Evolutionary conservation across 2,329 filamentous ascomycete genomes (phyloP).

Genomic region (Colletotrichum shisoi): DNA sequence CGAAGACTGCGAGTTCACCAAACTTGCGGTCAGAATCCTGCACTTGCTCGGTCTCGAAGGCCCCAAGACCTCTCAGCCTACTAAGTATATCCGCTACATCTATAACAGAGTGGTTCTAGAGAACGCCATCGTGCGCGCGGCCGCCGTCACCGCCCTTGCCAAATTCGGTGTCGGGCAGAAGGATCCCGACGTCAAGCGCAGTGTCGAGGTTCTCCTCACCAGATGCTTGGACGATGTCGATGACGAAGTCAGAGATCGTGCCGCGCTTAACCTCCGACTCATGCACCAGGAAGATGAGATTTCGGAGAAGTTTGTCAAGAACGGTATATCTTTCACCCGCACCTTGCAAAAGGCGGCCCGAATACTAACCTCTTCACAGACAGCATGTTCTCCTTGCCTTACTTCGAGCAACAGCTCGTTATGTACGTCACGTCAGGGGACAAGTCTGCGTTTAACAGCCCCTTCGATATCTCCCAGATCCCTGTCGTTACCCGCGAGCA

Average conservation of each 20-base stretch:
- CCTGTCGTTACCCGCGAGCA: constrained; percentile 95
- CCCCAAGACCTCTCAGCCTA: constrained; percentile 92
- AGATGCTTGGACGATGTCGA: constrained; percentile 96
- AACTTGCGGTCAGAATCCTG: constrained; percentile 92
- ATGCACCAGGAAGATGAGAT: constrained; percentile 92
- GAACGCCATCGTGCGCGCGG: constrained; percentile 93
- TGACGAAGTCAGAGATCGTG: constrained; percentile 95
- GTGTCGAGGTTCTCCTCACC: constrained; percentile 89
- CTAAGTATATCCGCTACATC: constrained; percentile 99
- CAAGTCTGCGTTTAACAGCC: constrained; percentile 80
- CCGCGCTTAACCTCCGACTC: constrained; percentile 87
- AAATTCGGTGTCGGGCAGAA: constrained; percentile 98
- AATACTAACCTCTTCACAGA: constrained; percentile 60
- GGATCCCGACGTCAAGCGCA: constrained; percentile 95
- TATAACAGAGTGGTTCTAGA: constrained; percentile 98
- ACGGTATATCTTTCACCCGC: constrained; percentile 65
- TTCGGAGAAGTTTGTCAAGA: constrained; percentile 89
- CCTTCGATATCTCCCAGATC: constrained; percentile 91
- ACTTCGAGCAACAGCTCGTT: constrained; percentile 95
- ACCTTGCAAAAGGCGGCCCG: neutral
- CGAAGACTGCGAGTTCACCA: constrained; percentile 98
- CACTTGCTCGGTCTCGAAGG: constrained; percentile 94
- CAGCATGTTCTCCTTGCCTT: constrained; percentile 92
- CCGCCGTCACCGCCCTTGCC: constrained; percentile 91
- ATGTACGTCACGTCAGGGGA: constrained; percentile 96